These are phyloP conservation scores for Penicillium frequentans DNA, from an alignment of 2,329 filamentous ascomycete species.

Conservation along the genomic window DNA sequence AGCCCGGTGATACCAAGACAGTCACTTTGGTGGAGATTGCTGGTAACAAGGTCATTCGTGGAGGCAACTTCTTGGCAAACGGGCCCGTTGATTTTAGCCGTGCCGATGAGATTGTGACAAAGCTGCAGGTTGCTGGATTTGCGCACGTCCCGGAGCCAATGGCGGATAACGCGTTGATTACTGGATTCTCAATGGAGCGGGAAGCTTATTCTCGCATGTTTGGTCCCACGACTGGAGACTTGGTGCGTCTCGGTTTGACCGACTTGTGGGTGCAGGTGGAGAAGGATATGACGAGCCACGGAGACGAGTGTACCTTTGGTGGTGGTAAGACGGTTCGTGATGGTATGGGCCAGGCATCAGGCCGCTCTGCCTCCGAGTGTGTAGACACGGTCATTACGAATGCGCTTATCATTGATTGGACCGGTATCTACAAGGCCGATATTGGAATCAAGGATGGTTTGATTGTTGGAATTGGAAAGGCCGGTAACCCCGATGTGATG, in stretches of 20 bases:
- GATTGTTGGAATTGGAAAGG: conserved; percentile 89
- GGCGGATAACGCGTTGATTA: conserved; percentile 56
- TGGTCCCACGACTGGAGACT: conserved; percentile 84
- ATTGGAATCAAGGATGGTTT: conserved; percentile 87
- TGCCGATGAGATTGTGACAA: conserved; percentile 64
- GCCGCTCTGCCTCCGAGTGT: conserved; percentile 67
- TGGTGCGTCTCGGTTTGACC: conserved; percentile 77
- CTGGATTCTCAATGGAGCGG: conserved; percentile 70
- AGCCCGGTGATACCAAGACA: conserved; percentile 89
- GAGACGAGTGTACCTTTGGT: conserved; percentile 93
- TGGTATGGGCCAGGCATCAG: conserved; percentile 91
- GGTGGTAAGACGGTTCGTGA: conserved; percentile 92
- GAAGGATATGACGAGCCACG: conserved; percentile 78
- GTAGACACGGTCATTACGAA: conserved; percentile 88
- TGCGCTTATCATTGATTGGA: conserved; percentile 86
- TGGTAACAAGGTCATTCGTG: conserved; percentile 74
- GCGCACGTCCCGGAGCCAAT: conserved; percentile 70
- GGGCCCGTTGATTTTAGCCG: conserved; percentile 68
- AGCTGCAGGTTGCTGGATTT: conserved; percentile 72
- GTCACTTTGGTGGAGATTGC: conserved; percentile 87
- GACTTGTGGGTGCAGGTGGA: conserved; percentile 91
- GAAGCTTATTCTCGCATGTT: conserved; percentile 85
- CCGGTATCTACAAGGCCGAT: conserved; percentile 93
- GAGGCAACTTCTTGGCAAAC: conserved; percentile 77
- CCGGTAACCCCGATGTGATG: conserved; percentile 97